Evolutionary conservation across 1,139 yeast genomes (phyloP), one percentile per base, ranked within the genome.

Genomic region (Meyerozyma guilliermondii): DNA sequence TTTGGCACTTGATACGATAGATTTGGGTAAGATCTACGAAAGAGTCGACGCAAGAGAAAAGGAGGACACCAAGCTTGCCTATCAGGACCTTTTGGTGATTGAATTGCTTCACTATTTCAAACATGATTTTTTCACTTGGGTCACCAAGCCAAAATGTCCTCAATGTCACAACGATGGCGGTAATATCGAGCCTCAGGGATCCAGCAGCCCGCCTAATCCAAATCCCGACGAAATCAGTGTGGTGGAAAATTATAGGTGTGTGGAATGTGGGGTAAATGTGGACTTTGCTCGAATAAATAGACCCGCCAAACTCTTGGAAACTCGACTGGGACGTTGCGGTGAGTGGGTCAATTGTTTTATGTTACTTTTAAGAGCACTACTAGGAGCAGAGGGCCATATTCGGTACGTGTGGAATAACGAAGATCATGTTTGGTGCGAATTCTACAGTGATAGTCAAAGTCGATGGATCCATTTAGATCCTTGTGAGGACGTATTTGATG

Each of bases 361-460:
- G 42, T 66, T 88, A 35, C 63, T 89, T 3, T 65, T 91, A 45
- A 72, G 81, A 35, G 81, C 95, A 0, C 63, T 89, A 31, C 47
- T 71, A 38, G 71, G 67, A 7, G 47, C 59, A 6, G 88, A 85
- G 1, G 64, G 81, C 7, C 40, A 49, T 3, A 43, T 56, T 10
- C 64, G 98, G 43, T 89, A 84, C 56, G 71, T 89, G 2, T 87
- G 95, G 95, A 89, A 89, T 59, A 69, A 77, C 5, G 98, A 91
- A 58, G 98, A 91, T 56, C 98, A 91, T 59, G 97, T 87, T 0
- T 91, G 98, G 98, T 84, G 95, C 54, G 98, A 91, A 58, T 83
- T 85, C 51, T 91, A 80, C 58, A 86, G 95, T 2, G 62, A 56
- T 0, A 57, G 65, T 17, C 69, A 78, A 49, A 60, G 71, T 39